Conservation (phyloP, 2,329 filamentous ascomycete genomes). For the Monilinia aucupariae region DNA sequence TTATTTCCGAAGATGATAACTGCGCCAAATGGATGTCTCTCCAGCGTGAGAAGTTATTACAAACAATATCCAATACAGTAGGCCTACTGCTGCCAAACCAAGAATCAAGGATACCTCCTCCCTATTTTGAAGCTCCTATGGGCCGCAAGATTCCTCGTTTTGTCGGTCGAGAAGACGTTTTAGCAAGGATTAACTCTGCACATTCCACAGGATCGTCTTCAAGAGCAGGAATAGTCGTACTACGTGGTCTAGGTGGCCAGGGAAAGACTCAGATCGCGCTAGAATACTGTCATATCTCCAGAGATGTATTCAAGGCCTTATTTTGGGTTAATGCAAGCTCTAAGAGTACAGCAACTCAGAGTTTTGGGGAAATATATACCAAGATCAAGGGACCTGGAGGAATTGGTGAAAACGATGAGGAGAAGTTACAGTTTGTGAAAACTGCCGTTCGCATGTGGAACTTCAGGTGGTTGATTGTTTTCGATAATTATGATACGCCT, state of each 20-base stretch:
- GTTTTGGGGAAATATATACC: slow-evolving; percentile 20
- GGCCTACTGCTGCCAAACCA: no score
- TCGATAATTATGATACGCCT: slow-evolving; percentile 22
- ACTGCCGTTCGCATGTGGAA: slow-evolving; percentile 9
- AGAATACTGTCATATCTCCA: slow-evolving; percentile 21
- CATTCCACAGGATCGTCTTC: background rate
- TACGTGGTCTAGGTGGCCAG: slow-evolving; percentile 24
- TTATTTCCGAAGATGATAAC: no score
- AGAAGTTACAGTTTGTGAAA: slow-evolving; percentile 15
- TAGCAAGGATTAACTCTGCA: background rate
- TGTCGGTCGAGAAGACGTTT: background rate
- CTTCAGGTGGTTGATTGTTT: slow-evolving; percentile 21
- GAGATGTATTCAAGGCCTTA: slow-evolving; percentile 16
- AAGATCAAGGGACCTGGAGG: slow-evolving; percentile 10
- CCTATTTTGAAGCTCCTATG: background rate
- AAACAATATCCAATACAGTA: no score
- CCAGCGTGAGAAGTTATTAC: no score
- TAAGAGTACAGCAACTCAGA: slow-evolving; percentile 6
- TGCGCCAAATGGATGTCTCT: no score
- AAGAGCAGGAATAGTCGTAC: slow-evolving; percentile 17
- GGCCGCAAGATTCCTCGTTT: background rate
- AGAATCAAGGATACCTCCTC: background rate
- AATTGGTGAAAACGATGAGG: slow-evolving; percentile 2
- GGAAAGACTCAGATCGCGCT: slow-evolving; percentile 28
- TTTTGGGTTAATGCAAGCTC: slow-evolving; percentile 26